phyloP scores from a whole-genome alignment of 2,329 filamentous ascomycete species.

The Ceratocystis harringtonii region DNA sequence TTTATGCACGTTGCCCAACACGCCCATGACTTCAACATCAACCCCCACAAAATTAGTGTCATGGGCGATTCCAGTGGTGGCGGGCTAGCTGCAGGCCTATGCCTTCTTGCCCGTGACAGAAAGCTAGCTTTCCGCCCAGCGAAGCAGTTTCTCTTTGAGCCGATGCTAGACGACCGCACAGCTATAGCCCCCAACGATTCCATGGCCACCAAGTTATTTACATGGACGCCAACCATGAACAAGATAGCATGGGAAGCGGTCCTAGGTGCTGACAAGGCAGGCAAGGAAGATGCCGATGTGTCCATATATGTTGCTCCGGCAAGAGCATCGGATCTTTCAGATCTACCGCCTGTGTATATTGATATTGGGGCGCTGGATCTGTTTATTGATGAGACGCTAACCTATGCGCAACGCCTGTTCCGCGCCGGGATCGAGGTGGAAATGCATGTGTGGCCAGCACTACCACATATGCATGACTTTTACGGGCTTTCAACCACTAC shows the following conservation, averaged over 20 bases:
- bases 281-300: constrained; percentile 17
- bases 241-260: constrained; percentile 21
- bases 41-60: constrained; percentile 18
- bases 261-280: constrained; percentile 18
- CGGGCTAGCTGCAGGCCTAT: constrained; percentile 19
- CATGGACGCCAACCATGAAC: constrained; percentile 19
- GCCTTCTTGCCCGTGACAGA: constrained; percentile 28
- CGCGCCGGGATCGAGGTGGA: constrained; percentile 26
- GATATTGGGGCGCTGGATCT: constrained; percentile 28
- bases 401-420: constrained; percentile 24
- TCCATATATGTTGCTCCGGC: constrained; percentile 21
- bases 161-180: constrained; percentile 25
- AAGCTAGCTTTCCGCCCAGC: constrained; percentile 20
- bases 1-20: constrained; percentile 21
- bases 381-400: constrained; percentile 25
- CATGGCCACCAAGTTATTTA: neutral
- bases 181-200: constrained; percentile 11
- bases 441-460: constrained; percentile 28
- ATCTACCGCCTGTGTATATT: constrained; percentile 27
- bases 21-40: constrained; percentile 19
- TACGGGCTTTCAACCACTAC: constrained; percentile 12
- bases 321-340: constrained; percentile 19
- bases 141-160: constrained; percentile 24
- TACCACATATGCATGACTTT: constrained; percentile 24
- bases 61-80: constrained; percentile 21